A percentile compares a stretch with the other conserved stretches of the same genome.
Conservation (phyloP, 805 yeast genomes). For the Cyberlindnera petersonii region DNA sequence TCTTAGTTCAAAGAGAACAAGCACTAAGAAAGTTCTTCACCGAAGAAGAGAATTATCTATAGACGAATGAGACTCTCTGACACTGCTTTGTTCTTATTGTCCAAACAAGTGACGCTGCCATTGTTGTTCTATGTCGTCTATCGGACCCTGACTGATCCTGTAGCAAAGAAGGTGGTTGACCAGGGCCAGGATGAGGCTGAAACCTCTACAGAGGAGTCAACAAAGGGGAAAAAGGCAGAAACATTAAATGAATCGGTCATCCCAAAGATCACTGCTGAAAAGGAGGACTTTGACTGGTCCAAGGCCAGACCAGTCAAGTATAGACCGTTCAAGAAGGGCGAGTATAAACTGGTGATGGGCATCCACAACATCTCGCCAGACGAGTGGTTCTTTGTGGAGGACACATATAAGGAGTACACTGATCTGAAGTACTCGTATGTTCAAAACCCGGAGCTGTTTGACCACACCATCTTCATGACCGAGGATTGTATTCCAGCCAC, state of each 20-base stretch:
- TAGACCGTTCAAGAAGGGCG: constrained; percentile 60
- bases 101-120: constrained; percentile 26
- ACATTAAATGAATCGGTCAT: not conserved
- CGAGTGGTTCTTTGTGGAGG: constrained; percentile 60
- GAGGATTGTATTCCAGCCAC: constrained; percentile 23
- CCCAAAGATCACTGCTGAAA: constrained; percentile 29
- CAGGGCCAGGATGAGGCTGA: not conserved
- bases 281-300: constrained; percentile 41
- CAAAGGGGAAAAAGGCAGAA: not conserved
- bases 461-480: constrained; percentile 34
- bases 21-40: not conserved
- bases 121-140: constrained; percentile 20
- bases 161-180: too few species aligned
- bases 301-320: constrained; percentile 40
- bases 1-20: not conserved
- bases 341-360: constrained; percentile 61
- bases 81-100: constrained; percentile 4
- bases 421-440: constrained; percentile 35
- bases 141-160: constrained; percentile 6
- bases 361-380: constrained; percentile 43
- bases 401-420: constrained; percentile 48
- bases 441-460: constrained; percentile 30
- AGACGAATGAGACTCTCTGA: constrained; percentile 5
- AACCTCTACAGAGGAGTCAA: not conserved
- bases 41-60: too few species aligned